Conservation (phyloP, 2,329 filamentous ascomycete genomes). For the Aspergillus sp. region DNA sequence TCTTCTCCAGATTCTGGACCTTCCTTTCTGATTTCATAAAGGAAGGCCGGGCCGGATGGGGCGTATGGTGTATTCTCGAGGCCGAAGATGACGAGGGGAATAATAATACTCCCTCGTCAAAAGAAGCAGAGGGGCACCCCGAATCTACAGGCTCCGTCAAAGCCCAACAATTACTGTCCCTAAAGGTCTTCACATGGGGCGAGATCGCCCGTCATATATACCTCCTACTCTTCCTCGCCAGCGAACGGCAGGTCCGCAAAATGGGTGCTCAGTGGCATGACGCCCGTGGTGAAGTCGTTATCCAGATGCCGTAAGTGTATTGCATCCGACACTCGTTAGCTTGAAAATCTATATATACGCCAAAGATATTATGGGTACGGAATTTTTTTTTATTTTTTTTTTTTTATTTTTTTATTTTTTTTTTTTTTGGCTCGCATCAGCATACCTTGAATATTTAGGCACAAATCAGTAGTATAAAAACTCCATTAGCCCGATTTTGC, state of each 20-base stretch:
- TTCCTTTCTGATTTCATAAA: constrained; percentile 40
- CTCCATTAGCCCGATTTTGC: background rate
- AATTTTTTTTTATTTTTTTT: background rate
- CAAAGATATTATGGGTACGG: background rate
- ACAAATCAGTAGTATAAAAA: background rate
- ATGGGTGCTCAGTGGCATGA: constrained; percentile 67
- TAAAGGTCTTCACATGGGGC: constrained; percentile 78
- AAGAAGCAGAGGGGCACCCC: background rate
- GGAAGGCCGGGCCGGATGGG: constrained; percentile 46
- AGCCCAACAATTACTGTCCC: constrained; percentile 30
- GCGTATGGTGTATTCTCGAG: constrained; percentile 43
- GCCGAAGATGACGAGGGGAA: constrained; percentile 21
- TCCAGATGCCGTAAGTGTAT: constrained; percentile 46
- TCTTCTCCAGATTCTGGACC: constrained; percentile 44
- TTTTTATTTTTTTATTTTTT: background rate
- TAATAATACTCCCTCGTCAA: background rate
- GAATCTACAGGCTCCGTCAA: background rate
- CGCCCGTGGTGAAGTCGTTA: constrained; percentile 56
- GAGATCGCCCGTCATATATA: constrained; percentile 71
- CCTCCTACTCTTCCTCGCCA: constrained; percentile 71
- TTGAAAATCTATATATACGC: background rate
- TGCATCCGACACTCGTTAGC: background rate
- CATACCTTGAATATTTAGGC: background rate
- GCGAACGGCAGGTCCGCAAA: constrained; percentile 59
- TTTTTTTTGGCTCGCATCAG: background rate